phyloP scores from a whole-genome alignment of 75 land plant genomes.

The Adiantum capillusveneris region DNA sequence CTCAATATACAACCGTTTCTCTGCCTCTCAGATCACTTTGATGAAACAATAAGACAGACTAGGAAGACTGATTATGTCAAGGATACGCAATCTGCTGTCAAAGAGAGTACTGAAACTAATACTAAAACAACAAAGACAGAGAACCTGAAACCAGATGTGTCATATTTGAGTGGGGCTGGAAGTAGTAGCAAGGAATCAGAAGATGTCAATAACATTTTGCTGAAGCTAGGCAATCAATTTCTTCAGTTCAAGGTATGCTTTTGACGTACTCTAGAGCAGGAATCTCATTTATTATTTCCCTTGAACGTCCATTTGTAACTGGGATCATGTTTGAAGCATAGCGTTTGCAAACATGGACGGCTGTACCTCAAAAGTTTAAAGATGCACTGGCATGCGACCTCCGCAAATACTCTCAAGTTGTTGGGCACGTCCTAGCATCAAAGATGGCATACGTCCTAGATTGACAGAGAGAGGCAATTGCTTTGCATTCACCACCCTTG shows the following conservation, averaged over 20 bases:
- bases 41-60: conserved; percentile 1
- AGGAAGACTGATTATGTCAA: conserved; percentile 3
- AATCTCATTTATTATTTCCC: background rate
- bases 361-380: conserved; percentile 10
- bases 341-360: conserved; percentile 30
- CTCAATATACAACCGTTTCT: conserved; percentile 52
- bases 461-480: conserved; percentile 8
- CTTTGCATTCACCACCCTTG: too few relatives aligned
- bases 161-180: conserved; percentile 3
- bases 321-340: conserved; percentile 1
- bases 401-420: conserved; percentile 37
- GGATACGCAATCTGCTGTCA: conserved; percentile 20
- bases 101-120: conserved; percentile 21
- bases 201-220: conserved; percentile 31
- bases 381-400: conserved; percentile 25
- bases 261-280: background rate
- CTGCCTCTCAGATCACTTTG: conserved; percentile 56
- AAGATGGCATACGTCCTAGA: conserved; percentile 45
- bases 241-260: conserved; percentile 50
- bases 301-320: background rate
- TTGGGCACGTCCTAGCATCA: conserved; percentile 46
- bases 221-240: conserved; percentile 34
- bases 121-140: background rate
- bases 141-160: conserved; percentile 15
- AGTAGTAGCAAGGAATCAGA: conserved; percentile 10